These are phyloP conservation scores for Phaeotremella fagi DNA, from an alignment of 768 basidiomycete species.

Conservation along the genomic window DNA sequence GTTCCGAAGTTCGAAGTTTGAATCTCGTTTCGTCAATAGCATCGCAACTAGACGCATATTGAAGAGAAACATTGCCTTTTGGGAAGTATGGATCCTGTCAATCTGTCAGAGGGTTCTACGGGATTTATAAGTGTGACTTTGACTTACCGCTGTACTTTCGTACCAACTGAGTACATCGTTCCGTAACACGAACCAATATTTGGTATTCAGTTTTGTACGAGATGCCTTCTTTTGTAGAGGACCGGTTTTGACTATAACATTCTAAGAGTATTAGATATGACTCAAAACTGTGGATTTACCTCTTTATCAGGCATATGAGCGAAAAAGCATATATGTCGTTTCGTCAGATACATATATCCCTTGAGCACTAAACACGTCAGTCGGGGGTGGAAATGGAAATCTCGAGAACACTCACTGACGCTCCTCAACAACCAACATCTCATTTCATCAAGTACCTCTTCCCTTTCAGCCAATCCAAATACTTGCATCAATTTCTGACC, in stretches of 20 bases:
- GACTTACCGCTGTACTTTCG: constrained; percentile 76
- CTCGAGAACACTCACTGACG: constrained; percentile 60
- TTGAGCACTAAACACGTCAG: constrained; percentile 66
- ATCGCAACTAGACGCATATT: constrained; percentile 88
- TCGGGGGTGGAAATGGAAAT: neutral
- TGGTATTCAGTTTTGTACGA: constrained; percentile 84
- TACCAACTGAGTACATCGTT: constrained; percentile 97
- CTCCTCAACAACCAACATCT: constrained; percentile 89
- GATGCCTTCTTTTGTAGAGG: constrained; percentile 80
- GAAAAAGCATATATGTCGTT: constrained; percentile 91
- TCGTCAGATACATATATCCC: constrained; percentile 95
- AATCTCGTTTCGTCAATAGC: constrained; percentile 70
- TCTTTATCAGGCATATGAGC: constrained; percentile 87
- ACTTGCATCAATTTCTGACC: constrained; percentile 86
- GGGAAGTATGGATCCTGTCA: constrained; percentile 93
- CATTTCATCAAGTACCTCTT: constrained; percentile 83
- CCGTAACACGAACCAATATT: constrained; percentile 94
- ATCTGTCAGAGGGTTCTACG: constrained; percentile 2
- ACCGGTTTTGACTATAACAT: constrained; percentile 88
- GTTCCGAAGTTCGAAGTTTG: constrained; percentile 76
- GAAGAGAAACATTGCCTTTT: constrained; percentile 88
- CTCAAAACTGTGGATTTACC: constrained; percentile 52
- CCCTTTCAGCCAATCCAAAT: constrained; percentile 72
- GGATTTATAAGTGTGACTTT: neutral
- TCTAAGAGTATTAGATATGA: constrained; percentile 52